Evolutionary conservation across 2,329 filamentous ascomycete species (phyloP).

Genomic region (Colletotrichum sp.): DNA sequence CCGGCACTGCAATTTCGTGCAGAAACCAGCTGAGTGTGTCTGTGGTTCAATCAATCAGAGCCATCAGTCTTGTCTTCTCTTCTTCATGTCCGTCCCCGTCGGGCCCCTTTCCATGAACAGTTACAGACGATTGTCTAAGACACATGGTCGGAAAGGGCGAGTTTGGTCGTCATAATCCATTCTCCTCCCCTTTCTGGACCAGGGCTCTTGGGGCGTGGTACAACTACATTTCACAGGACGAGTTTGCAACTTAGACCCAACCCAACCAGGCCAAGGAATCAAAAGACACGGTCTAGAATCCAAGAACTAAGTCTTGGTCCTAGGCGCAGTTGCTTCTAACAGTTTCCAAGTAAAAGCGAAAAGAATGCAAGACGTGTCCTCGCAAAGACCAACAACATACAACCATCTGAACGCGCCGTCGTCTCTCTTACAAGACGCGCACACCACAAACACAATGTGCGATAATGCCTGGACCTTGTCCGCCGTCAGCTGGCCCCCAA

Average conservation of each 20-base stretch:
- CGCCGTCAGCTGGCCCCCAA: neutral
- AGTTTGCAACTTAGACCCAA: neutral
- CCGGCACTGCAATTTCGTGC: neutral
- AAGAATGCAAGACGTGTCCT: neutral
- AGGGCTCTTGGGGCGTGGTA: neutral
- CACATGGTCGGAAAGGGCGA: neutral
- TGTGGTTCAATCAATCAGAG: neutral
- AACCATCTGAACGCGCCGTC: neutral
- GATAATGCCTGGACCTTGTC: neutral
- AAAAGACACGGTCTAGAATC: neutral
- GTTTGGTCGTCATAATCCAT: neutral
- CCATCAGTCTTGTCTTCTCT: neutral
- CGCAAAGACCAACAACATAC: neutral
- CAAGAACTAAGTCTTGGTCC: neutral
- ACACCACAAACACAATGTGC: neutral
- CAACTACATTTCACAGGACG: neutral
- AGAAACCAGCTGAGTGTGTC: neutral
- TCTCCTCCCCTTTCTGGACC: neutral
- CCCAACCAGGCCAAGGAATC: neutral
- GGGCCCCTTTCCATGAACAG: neutral
- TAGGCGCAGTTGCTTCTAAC: neutral
- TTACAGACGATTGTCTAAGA: neutral
- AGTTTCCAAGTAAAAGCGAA: neutral
- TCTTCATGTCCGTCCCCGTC: neutral
- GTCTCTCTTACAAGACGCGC: neutral